Evolutionary conservation across 345 rosid species (phyloP), one percentile per base, ranked within the genome.

Genomic region (Eucalyptus brandiana): DNA sequence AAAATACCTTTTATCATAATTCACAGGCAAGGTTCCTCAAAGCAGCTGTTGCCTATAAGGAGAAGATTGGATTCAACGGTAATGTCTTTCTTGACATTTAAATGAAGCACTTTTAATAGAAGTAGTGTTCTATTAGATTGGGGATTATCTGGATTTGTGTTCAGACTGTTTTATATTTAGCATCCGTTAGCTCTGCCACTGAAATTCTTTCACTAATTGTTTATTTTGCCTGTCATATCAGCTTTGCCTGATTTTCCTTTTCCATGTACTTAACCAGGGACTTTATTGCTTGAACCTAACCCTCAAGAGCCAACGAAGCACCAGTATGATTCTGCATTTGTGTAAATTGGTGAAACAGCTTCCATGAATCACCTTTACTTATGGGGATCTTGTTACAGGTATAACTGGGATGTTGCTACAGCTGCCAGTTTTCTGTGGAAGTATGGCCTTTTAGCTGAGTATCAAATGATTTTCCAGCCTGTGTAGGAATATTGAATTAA

Each of bases 331-430:
- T 91, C 56, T 16, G 28, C 19, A 21, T 69, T 88, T 80, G 45
- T 67, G 53, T 26, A 1, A 47, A 48, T 47, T 76, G 23, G 14
- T 10, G 7, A 19, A 19, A 11, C 28, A 34, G 81, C 45, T 19
- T 72, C 45, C 14, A 9, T 10, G 15, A 72, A 37, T 37, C 45
- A 37, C 14, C 8, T 72, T 72, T 72, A 72, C 28, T 37, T 37
- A 72, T 19, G 81, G 45, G 45, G 37, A 37, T 72, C 45, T 72
- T 37, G 8, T 91, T 9, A 37, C 91, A 94, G 96, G 92, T 94
- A 97, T 88, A 98, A 98, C 86, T 98, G 99, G 99, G 99, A 98
- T 94, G 99, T 97, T 87, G 99, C 99, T 87, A 97, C 99, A 76
- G 62, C 99, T 89, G 94, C 98, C 48, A 95, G 94, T 90, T 98